Evolutionary conservation across 257 asterid species (phyloP), one percentile per base, ranked within the genome.

Genomic region (Eustoma russellianum): DNA sequence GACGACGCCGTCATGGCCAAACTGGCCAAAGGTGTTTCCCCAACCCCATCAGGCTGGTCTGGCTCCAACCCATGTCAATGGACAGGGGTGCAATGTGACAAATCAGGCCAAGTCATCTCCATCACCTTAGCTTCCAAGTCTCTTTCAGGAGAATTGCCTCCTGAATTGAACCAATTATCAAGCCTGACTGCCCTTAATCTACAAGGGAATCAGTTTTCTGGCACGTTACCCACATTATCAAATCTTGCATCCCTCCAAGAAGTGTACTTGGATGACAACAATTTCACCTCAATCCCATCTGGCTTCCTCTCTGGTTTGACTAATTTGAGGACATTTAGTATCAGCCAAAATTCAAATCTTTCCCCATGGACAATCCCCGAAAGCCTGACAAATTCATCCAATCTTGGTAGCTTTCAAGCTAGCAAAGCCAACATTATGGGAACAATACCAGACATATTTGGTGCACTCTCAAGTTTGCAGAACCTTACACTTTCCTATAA

Each of bases 1-100:
- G 96, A 90, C 9, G 79, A 72, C 1, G 66, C 68, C n/a, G 57
- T 86, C 65, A 81, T 90, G 93, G 79, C 70, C 54, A 61, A 56
- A 46, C 43, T 90, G 40, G 88, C 82, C 52, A 60, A 74, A 59
- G 68, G 90, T 40, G 51, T 86, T 51, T 12, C 5, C 70, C 78
- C 83, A 0, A 14, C 79, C 57, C 95, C 89, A 0, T 2, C 66
- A 1, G 72, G 78, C 7, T 90, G 98, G 98, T 28, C 68, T 0
- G 89, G 80, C 11, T 14, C 75, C 59, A 44, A 73, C 50, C 80
- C 71, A 61, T 87, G 98, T 78, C 65, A 73, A 69, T 91, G 98
- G 97, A 18, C 60, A 0, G 88, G 90, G 56, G 62, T 91, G 9
- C 19, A 53, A n/a, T 91, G 98, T 41, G 81, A 81, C 56, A 19